phyloP scores from a whole-genome alignment of 169 alveolate species.

The Neospora caninum region DNA sequence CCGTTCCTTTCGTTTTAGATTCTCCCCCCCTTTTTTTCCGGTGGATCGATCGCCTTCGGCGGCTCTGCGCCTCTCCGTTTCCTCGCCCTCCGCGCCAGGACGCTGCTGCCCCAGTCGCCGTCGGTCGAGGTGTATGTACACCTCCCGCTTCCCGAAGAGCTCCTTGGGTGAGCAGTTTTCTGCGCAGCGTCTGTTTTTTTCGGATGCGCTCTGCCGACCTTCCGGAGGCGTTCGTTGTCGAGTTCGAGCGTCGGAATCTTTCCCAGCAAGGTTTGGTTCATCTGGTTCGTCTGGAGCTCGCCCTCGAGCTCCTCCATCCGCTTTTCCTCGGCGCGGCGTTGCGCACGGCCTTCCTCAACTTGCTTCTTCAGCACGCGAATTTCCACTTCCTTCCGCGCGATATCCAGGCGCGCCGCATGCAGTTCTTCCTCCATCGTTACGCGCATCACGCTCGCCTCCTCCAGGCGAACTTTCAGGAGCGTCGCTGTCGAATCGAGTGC shows the following conservation, averaged over 20 bases:
- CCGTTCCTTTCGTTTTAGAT: too few species aligned
- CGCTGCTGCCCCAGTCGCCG: too few species aligned
- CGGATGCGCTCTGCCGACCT: neutral
- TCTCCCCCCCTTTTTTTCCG: too few species aligned
- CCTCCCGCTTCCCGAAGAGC: too few species aligned
- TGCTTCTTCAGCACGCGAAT: conserved; percentile 38
- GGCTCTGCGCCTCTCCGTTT: too few species aligned
- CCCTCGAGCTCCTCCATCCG: conserved; percentile 45
- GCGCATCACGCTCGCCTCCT: conserved; percentile 47
- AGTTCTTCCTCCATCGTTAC: conserved; percentile 53
- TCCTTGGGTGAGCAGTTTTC: too few species aligned
- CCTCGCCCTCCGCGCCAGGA: too few species aligned
- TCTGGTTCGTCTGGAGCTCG: conserved; percentile 33
- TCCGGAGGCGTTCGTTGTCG: conserved; percentile 33
- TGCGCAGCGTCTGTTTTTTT: too few species aligned
- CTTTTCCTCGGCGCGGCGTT: conserved; percentile 30
- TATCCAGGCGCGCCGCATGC: conserved; percentile 18
- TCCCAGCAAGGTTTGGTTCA: conserved; percentile 37
- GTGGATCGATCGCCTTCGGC: too few species aligned
- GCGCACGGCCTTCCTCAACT: conserved; percentile 40
- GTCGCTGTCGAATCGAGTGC: neutral
- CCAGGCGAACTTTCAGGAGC: conserved; percentile 49
- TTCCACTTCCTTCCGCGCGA: conserved; percentile 38
- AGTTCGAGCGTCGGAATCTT: conserved; percentile 49
- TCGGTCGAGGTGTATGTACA: too few species aligned